Evolutionary conservation across 345 rosid species (phyloP).

Genomic region (Rhodamnia argentea): DNA sequence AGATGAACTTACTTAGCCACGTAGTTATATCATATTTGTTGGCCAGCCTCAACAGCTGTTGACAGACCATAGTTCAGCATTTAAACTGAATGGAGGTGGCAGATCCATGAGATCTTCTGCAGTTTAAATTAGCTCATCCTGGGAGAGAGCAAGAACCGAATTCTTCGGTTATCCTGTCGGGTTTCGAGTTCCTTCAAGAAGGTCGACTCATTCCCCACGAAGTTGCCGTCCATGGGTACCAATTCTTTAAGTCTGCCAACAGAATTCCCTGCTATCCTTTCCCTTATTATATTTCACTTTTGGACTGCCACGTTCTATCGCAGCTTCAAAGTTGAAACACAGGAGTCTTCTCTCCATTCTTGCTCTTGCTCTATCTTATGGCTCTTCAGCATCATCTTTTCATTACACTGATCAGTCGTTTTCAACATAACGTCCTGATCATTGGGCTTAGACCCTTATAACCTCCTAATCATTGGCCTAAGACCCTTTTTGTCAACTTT

Average conservation of each 20-base stretch:
- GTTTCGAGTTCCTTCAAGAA: constrained; percentile 1
- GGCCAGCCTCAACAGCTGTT: background rate
- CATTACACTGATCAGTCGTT: background rate
- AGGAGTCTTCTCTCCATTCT: background rate
- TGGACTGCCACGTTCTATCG: constrained; percentile 31
- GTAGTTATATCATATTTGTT: background rate
- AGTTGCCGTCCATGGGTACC: constrained; percentile 16
- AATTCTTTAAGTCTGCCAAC: constrained; percentile 6
- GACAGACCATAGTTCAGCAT: background rate
- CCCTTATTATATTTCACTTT: constrained; percentile 9
- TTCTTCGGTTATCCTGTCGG: constrained; percentile 29
- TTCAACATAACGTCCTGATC: constrained; percentile 3
- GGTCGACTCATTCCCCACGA: constrained; percentile 26
- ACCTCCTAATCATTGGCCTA: constrained; percentile 16
- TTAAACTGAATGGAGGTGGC: background rate
- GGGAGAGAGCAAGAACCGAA: constrained; percentile 27
- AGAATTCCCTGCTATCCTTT: constrained; percentile 1
- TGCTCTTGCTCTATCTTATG: background rate
- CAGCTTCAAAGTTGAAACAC: background rate
- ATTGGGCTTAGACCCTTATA: constrained; percentile 4
- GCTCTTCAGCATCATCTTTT: background rate
- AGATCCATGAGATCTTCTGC: background rate
- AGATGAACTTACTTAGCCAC: background rate
- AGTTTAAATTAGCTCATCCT: background rate
- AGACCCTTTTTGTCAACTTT: constrained; percentile 2